Percentiles rank a stretch among this genome's conserved stretches.
Conservation (phyloP, 768 basidiomycete species). For the Leccinum disarticulatum region DNA sequence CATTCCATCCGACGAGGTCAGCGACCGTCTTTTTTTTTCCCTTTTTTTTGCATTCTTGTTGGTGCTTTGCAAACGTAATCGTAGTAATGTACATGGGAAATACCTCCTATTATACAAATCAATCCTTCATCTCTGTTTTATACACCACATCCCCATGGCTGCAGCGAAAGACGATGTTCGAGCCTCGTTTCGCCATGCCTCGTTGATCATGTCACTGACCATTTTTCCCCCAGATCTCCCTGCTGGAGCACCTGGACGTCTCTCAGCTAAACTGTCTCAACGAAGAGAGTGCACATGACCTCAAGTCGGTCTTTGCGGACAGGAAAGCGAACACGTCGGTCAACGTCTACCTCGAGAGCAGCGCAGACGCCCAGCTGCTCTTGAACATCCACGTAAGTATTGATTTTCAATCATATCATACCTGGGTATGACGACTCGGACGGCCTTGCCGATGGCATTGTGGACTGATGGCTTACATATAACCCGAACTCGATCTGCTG, state of each 20-base stretch:
- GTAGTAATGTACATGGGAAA: slow-evolving; percentile 1
- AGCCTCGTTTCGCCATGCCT: slow-evolving; percentile 2
- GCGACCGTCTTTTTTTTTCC: background rate
- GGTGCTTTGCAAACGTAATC: slow-evolving; percentile 13
- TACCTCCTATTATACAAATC: slow-evolving; percentile 17
- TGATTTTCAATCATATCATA: background rate
- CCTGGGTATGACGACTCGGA: no score
- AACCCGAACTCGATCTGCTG: background rate
- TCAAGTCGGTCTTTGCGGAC: slow-evolving; percentile 48
- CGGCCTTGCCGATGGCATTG: no score
- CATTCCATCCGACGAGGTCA: slow-evolving; percentile 10
- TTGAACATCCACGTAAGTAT: slow-evolving; percentile 59
- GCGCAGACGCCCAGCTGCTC: slow-evolving; percentile 72
- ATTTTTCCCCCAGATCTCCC: slow-evolving; percentile 41
- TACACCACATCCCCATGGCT: slow-evolving; percentile 16
- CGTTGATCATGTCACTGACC: slow-evolving; percentile 7
- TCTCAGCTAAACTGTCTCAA: slow-evolving; percentile 71
- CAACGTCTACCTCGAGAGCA: slow-evolving; percentile 56
- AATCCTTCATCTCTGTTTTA: background rate
- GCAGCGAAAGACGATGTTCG: slow-evolving; percentile 32
- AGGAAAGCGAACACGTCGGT: slow-evolving; percentile 45
- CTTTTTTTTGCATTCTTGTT: slow-evolving; percentile 13
- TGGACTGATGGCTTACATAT: background rate
- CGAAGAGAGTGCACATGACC: slow-evolving; percentile 50
- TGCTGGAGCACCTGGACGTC: slow-evolving; percentile 58